phyloP scores from a whole-genome alignment of 345 rosid species.

The Populus ilicifolia region DNA sequence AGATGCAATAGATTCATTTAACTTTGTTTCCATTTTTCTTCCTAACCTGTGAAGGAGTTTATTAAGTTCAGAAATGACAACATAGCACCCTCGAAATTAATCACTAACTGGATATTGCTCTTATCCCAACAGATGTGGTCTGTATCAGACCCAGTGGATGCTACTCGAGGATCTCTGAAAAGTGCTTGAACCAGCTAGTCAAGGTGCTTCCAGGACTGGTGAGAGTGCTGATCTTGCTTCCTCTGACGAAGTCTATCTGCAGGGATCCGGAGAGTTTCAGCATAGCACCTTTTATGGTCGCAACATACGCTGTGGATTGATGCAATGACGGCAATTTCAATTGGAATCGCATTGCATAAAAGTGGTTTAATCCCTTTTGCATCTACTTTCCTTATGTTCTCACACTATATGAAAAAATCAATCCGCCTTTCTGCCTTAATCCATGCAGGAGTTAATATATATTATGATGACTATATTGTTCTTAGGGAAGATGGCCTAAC shows the following conservation, averaged over 20 bases:
- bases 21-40: not conserved
- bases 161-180: slow-evolving; percentile 29
- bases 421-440: slow-evolving; percentile 36
- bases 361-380: slow-evolving; percentile 28
- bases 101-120: not conserved
- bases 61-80: not conserved
- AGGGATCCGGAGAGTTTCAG: slow-evolving; percentile 21
- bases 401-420: slow-evolving; percentile 37
- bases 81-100: not conserved
- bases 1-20: not conserved
- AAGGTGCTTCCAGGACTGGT: slow-evolving; percentile 38
- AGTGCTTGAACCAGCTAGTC: slow-evolving; percentile 31
- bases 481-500: slow-evolving; percentile 45
- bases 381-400: slow-evolving; percentile 36
- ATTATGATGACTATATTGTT: slow-evolving; percentile 38
- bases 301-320: slow-evolving; percentile 33
- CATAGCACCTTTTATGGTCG: slow-evolving; percentile 17
- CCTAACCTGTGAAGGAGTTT: not conserved
- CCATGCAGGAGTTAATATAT: slow-evolving; percentile 34
- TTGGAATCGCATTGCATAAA: slow-evolving; percentile 37
- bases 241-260: slow-evolving; percentile 30
- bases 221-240: slow-evolving; percentile 43
- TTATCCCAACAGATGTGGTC: slow-evolving; percentile 29
- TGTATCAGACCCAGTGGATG: slow-evolving; percentile 26
- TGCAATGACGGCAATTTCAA: slow-evolving; percentile 38